Percentiles rank a stretch among this genome's conserved stretches.
Conservation (phyloP, 306 rosid genomes). For the Carpinus viminea region DNA sequence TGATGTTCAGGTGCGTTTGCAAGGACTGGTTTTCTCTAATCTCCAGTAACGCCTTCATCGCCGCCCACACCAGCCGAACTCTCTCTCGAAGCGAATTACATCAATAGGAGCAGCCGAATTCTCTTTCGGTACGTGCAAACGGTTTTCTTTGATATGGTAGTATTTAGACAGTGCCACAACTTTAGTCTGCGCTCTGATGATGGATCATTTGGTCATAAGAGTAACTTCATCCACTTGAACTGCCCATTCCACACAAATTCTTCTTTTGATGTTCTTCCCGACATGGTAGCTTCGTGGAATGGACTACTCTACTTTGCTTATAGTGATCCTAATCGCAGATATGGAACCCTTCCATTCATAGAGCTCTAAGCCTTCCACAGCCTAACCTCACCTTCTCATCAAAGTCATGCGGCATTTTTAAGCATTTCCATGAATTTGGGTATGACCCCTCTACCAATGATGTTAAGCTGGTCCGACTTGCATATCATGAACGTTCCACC, state of each 20-base stretch:
- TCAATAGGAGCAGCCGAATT: not conserved
- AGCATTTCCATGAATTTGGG: slow-evolving; percentile 16
- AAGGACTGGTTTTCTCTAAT: slow-evolving; percentile 18
- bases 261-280: too few species aligned
- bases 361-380: too few species aligned
- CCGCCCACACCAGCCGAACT: slow-evolving; percentile 3
- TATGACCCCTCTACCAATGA: not conserved
- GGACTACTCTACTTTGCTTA: slow-evolving; percentile 11
- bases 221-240: not conserved
- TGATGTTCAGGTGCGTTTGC: slow-evolving; percentile 13
- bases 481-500: not conserved
- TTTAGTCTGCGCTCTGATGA: not conserved
- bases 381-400: not conserved
- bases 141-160: fast-evolving
- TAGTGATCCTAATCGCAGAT: not conserved
- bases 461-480: slow-evolving; percentile 12
- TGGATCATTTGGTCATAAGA: not conserved
- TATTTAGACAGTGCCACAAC: not conserved
- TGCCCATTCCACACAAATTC: not conserved
- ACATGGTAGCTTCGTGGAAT: not conserved
- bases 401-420: not conserved
- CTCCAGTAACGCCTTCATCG: not conserved
- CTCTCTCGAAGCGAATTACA: not conserved
- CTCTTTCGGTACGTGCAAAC: not conserved
- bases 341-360: too few species aligned